phyloP scores from a whole-genome alignment of 345 rosid genomes.

The Erucastrum elatum region DNA sequence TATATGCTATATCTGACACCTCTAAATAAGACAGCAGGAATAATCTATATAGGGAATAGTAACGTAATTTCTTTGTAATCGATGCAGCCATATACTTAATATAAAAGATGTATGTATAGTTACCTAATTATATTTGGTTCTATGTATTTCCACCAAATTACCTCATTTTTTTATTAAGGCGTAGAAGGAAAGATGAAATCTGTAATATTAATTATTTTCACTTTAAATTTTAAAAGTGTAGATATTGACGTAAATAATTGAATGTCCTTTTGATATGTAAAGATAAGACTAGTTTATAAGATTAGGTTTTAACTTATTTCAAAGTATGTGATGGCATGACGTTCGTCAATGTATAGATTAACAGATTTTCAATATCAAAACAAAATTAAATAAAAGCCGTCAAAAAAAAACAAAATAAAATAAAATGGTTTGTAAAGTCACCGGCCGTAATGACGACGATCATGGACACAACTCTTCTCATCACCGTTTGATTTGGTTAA shows the following conservation, averaged over 20 bases:
- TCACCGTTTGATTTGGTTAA: constrained; percentile 42
- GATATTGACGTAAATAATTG: constrained; percentile 5
- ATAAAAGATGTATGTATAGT: no score
- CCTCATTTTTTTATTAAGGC: no score
- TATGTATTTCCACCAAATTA: no score
- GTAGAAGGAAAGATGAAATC: background rate
- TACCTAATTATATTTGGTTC: no score
- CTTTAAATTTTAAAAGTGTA: background rate
- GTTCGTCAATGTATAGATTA: constrained; percentile 10
- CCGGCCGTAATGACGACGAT: constrained; percentile 36
- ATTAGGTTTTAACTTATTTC: constrained; percentile 18
- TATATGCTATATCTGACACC: no score
- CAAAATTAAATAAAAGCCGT: background rate
- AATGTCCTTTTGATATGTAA: background rate
- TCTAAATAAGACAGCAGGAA: no score
- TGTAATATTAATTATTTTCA: background rate
- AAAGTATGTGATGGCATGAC: constrained; percentile 33
- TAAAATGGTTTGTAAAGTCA: constrained; percentile 29
- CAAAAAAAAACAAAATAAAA: background rate
- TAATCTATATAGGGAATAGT: no score
- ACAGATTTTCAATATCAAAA: background rate
- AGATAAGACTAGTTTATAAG: constrained; percentile 30
- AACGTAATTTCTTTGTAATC: no score
- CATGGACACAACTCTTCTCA: constrained; percentile 46
- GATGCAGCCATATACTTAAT: no score